These are phyloP conservation scores for Acanthamoeba lenticulata DNA, from an alignment of 208 protist species.

Conservation along the genomic window DNA sequence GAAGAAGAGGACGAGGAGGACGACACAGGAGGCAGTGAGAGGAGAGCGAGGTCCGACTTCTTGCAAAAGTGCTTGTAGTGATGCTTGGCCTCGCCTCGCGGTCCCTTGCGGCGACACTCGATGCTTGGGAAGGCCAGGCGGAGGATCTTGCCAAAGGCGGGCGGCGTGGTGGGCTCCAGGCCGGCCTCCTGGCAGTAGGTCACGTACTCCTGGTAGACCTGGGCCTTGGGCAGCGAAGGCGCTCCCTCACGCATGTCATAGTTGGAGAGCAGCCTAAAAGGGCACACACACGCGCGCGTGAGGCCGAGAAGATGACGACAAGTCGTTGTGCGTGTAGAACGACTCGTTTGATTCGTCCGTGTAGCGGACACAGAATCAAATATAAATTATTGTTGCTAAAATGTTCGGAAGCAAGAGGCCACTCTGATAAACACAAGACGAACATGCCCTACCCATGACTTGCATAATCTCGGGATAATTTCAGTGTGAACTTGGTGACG, in stretches of 20 bases:
- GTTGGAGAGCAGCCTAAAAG: not conserved
- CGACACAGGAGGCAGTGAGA: not conserved
- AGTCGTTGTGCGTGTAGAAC: no score
- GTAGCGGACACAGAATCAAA: no score
- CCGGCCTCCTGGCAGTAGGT: not conserved
- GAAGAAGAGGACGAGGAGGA: not conserved
- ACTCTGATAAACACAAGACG: no score
- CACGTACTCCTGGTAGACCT: constrained; percentile 59
- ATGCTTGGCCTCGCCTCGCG: constrained; percentile 49
- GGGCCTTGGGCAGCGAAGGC: constrained; percentile 16
- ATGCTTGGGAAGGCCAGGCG: constrained; percentile 35
- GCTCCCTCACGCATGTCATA: constrained; percentile 14
- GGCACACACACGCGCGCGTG: no score
- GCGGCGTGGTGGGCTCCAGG: constrained; percentile 41
- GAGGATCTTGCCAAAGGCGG: constrained; percentile 62
- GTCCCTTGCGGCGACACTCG: constrained; percentile 40
- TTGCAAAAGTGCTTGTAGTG: constrained; percentile 57
- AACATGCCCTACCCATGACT: no score
- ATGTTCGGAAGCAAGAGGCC: no score
- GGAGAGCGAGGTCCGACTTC: constrained; percentile 10
- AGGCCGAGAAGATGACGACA: no score
- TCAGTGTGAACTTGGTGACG: no score
- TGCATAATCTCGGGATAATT: no score
- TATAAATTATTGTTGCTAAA: no score
- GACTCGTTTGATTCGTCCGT: no score